Evolutionary conservation across 257 asterid genomes (phyloP), one percentile per base, ranked within the genome.

Genomic region (Euphrasia confusa): DNA sequence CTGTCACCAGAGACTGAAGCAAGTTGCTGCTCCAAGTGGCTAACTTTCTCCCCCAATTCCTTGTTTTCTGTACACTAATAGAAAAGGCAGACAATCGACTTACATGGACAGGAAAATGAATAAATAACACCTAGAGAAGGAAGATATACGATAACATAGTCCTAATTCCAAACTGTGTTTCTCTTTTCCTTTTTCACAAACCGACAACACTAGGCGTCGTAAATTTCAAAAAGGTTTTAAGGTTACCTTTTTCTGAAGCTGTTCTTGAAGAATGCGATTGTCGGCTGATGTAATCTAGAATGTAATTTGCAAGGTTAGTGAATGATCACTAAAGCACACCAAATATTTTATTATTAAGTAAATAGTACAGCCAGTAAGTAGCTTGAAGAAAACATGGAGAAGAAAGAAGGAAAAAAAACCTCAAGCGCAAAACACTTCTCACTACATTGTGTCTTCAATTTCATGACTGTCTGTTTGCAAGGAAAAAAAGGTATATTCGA

Each of bases 341-440:
- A 69, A 47, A 14, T 58, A 28, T 0, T 47, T 32, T 58, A 64
- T 37, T 55, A 44, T 7, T 33, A 26, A 61, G 53, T 10, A 27
- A 52, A 64, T 58, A 8, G 27, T n/a, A 30, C 26, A 33, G 62
- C 58, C 58, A 28, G 37, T 32, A 15, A 24, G 56, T 47, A 12
- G 10, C 15, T 32, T 39, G 26, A 59, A 21, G 14, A 62, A 18
- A 39, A 65, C 57, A 26, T 7, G 7, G 57, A 39, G 27, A 50
- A n/a, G 65, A 49, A 57, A 79, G 67, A 56, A 53, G 48, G 54
- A 63, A 54, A 57, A 24, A 60, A 24, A 67, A 92, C 99, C 96
- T 93, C 99, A 37, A 93, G 96, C 81, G 90, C 97, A 72, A 93
- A 93, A 53, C 83, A 80, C 68, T 76, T 84, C 82, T 93, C 96